Evolutionary conservation across 306 rosid species (phyloP), one percentile per base, ranked within the genome.

Genomic region (Begonia peltatifolia): DNA sequence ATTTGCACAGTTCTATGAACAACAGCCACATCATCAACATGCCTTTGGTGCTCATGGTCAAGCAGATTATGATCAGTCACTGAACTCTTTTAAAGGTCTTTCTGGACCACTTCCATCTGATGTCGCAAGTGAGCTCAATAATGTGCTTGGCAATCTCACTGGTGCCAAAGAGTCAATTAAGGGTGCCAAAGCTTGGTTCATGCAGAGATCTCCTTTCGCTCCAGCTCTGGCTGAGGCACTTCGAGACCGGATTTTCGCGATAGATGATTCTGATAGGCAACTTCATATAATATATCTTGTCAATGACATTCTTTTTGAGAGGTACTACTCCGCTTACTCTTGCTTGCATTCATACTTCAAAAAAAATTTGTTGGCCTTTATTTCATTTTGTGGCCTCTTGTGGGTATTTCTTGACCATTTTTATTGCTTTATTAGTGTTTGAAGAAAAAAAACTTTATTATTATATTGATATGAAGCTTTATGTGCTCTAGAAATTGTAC

Each of bases 111-210:
- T 90, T 68, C 99, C 99, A 18, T 56, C 94, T 4, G 99, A 90
- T 71, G 84, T 90, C 12, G 79, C 86, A 13, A 11, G 75, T 73
- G 99, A 90, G 83, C 81, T 90, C 50, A 58, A 38, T 42, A 79
- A 60, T 48, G 86, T 90, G 63, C 88, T 86, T 25, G 75, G 46
- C 64, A 75, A 64, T 58, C 80, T 86, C 49, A 86, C 80, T 63
- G 95, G 99, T 66, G 84, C 99, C 42, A 90, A 86, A 63, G 94
- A 90, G 65, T 86, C 94, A 1, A 90, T 90, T 50, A 90, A 83
- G 69, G 82, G 95, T 41, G 92, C 95, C 42, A 90, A 86, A 64
- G 78, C 80, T 62, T 90, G 99, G 99, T 90, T 90, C 87, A 81
- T 83, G 86, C 95, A 86, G 82, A 77, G 99, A 78, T 75, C 94